These are phyloP conservation scores for Brassica cretica DNA, from an alignment of 345 rosid species.

Conservation along the genomic window DNA sequence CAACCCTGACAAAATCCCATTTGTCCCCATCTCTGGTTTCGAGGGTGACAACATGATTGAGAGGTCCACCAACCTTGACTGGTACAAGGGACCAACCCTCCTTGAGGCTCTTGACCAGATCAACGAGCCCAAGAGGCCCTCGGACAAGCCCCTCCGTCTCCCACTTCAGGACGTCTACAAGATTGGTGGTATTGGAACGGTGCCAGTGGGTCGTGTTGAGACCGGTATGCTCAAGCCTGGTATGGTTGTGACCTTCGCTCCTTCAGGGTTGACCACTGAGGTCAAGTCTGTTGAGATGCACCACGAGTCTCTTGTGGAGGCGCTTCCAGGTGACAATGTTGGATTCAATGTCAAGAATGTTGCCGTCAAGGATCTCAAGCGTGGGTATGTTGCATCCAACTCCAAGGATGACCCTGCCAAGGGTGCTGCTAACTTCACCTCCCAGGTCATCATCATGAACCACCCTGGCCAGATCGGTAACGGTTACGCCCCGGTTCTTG, in stretches of 20 bases:
- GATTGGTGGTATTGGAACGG: conserved; percentile 88
- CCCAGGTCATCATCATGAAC: conserved; percentile 88
- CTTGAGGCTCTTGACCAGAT: conserved; percentile 51
- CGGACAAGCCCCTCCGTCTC: conserved; percentile 86
- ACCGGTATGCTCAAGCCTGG: conserved; percentile 75
- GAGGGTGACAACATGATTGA: conserved; percentile 61
- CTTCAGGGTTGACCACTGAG: conserved; percentile 78
- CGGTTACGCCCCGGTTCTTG: conserved; percentile 82
- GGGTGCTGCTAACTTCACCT: conserved; percentile 74
- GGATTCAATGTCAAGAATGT: conserved; percentile 86
- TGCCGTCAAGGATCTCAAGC: conserved; percentile 84
- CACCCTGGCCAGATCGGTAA: conserved; percentile 94
- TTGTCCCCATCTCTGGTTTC: conserved; percentile 52
- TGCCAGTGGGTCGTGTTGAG: conserved; percentile 75
- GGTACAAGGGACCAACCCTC: conserved; percentile 58
- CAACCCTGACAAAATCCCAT: conserved; percentile 52
- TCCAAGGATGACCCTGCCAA: conserved; percentile 87
- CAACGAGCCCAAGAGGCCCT: conserved; percentile 70
- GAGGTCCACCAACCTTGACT: conserved; percentile 54
- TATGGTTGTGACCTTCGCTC: conserved; percentile 76
- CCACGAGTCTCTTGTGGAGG: conserved; percentile 78
- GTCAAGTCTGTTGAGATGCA: conserved; percentile 93
- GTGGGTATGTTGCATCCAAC: conserved; percentile 78
- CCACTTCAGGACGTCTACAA: conserved; percentile 93
- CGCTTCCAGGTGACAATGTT: conserved; percentile 76